phyloP scores from a whole-genome alignment of 2,329 filamentous ascomycete species.

The Seiridium unicorne region DNA sequence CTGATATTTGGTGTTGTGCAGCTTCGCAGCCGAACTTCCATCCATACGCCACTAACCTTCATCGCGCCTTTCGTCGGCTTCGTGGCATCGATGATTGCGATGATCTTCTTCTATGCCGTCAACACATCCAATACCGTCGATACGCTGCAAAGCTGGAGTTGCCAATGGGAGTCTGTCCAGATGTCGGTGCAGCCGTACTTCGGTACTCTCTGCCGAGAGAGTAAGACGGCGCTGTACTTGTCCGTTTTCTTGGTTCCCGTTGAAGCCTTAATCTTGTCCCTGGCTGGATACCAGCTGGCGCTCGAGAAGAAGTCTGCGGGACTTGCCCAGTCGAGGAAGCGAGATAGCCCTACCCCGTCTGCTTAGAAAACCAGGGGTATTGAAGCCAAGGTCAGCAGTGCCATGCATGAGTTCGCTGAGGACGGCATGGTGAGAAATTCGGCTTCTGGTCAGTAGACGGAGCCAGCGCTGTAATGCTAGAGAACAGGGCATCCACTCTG shows the following conservation, averaged over 20 bases:
- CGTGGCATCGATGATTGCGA: constrained; percentile 47
- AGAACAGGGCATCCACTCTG: too few species aligned
- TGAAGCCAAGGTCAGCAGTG: too few species aligned
- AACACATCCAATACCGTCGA: constrained; percentile 51
- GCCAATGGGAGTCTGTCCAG: constrained; percentile 54
- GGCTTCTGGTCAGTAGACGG: too few species aligned
- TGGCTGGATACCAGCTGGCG: constrained; percentile 43
- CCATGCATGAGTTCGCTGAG: too few species aligned
- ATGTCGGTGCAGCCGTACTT: constrained; percentile 56
- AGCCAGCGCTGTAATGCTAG: too few species aligned
- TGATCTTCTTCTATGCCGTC: constrained; percentile 57
- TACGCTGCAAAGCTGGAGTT: constrained; percentile 62
- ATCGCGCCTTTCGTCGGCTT: constrained; percentile 40
- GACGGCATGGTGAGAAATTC: too few species aligned
- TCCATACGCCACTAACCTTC: constrained; percentile 36
- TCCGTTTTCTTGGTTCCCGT: constrained; percentile 56
- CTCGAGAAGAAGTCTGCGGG: constrained; percentile 39
- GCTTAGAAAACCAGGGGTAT: background rate
- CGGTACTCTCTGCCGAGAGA: constrained; percentile 55
- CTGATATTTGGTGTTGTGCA: constrained; percentile 15
- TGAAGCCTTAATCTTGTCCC: constrained; percentile 46
- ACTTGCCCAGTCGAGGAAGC: constrained; percentile 31
- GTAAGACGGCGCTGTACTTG: constrained; percentile 51
- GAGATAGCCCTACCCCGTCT: constrained; percentile 24
- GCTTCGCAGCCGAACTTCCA: constrained; percentile 34